Percentiles rank a stretch among this genome's conserved stretches.
These are phyloP conservation scores for Rosa chinensis DNA, from an alignment of 306 rosid genomes.

Conservation along the genomic window DNA sequence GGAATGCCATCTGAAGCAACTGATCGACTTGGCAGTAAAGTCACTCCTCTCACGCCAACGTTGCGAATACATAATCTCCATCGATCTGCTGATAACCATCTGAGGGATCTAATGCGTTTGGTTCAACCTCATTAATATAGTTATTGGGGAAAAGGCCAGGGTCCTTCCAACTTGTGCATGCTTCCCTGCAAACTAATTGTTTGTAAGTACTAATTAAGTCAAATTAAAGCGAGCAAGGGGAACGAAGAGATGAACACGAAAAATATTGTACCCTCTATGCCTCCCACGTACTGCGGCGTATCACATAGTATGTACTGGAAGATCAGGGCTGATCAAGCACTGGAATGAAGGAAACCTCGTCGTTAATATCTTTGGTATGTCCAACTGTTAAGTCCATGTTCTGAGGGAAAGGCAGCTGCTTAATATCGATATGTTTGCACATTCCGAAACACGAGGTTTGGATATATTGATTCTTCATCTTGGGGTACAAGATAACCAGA, in stretches of 20 bases:
- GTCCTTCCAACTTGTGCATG: conserved; percentile 32
- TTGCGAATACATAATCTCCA: neutral
- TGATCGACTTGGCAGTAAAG: conserved; percentile 49
- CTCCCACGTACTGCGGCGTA: conserved; percentile 32
- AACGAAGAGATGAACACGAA: neutral
- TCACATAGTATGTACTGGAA: conserved; percentile 60
- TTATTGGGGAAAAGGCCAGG: no score
- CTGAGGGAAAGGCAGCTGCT: conserved; percentile 67
- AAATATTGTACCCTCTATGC: conserved; percentile 51
- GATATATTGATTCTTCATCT: conserved; percentile 36
- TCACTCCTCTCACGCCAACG: conserved; percentile 35
- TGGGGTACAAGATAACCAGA: conserved; percentile 65
- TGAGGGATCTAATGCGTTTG: conserved; percentile 31
- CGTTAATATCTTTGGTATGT: conserved; percentile 23
- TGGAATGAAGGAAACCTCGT: conserved; percentile 46
- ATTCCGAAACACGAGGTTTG: conserved; percentile 39
- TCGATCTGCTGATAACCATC: conserved; percentile 26
- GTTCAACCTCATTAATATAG: neutral
- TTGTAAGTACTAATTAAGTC: no score
- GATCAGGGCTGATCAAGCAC: conserved; percentile 60
- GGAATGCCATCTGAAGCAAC: conserved; percentile 45
- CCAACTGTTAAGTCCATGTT: conserved; percentile 38
- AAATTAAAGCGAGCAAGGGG: neutral
- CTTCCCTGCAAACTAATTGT: conserved; percentile 28
- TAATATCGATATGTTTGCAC: neutral